Conservation (phyloP, 768 basidiomycete genomes). For the Termitomyces sp. region DNA sequence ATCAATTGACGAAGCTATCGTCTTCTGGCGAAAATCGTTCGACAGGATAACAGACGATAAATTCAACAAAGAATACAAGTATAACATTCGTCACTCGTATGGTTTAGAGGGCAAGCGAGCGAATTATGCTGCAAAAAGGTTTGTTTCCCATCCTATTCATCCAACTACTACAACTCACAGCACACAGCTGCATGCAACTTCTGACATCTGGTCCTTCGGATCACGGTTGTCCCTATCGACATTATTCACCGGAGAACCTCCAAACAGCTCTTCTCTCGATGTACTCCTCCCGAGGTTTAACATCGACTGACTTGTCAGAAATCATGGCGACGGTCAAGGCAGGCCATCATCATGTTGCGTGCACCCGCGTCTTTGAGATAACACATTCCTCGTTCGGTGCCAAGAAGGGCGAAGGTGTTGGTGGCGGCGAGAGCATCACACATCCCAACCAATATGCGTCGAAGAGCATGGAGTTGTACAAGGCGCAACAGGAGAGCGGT, state of each 20-base stretch:
- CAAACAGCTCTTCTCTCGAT: constrained; percentile 66
- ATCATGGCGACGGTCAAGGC: constrained; percentile 75
- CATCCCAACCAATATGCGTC: constrained; percentile 92
- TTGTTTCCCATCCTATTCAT: background rate
- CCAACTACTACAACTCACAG: background rate
- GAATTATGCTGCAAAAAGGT: constrained; percentile 94
- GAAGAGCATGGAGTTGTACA: constrained; percentile 64
- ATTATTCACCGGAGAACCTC: constrained; percentile 81
- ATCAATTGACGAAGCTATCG: constrained; percentile 88
- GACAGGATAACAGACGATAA: constrained; percentile 80
- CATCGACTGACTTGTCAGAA: constrained; percentile 70
- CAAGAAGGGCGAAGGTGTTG: constrained; percentile 86
- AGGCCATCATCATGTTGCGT: constrained; percentile 89
- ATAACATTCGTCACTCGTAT: constrained; percentile 94
- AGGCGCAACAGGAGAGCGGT: constrained; percentile 30
- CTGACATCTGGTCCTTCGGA: constrained; percentile 57
- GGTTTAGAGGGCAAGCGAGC: constrained; percentile 92
- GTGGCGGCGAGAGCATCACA: constrained; percentile 79
- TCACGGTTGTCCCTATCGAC: constrained; percentile 90
- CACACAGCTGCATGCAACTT: constrained; percentile 81
- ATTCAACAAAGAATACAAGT: constrained; percentile 97
- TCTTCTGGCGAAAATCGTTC: constrained; percentile 92
- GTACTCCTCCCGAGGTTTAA: constrained; percentile 62
- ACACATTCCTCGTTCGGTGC: constrained; percentile 72
- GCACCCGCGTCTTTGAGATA: constrained; percentile 94